phyloP scores from a whole-genome alignment of 352 stramenopile genomes.

The Sclerospora graminicola region DNA sequence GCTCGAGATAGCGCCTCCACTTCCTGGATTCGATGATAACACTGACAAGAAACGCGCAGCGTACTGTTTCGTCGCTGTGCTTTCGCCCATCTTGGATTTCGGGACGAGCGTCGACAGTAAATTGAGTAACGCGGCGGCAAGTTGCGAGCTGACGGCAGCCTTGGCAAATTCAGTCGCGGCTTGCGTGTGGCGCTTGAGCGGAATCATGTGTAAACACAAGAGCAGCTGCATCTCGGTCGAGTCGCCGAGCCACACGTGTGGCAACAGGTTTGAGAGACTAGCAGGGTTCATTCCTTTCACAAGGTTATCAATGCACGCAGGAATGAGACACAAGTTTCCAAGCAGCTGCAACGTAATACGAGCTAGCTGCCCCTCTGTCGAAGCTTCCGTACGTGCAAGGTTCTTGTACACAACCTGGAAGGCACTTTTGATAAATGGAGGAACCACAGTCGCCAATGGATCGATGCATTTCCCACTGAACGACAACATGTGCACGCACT shows the following conservation, averaged over 20 bases:
- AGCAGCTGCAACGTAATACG: conserved; percentile 74
- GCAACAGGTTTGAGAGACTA: conserved; percentile 55
- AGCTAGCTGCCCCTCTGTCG: conserved; percentile 70
- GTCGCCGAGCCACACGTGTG: conserved; percentile 69
- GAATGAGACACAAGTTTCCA: conserved; percentile 78
- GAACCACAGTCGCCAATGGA: conserved; percentile 56
- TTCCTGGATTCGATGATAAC: conserved; percentile 76
- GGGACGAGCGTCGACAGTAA: conserved; percentile 70
- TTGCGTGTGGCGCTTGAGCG: conserved; percentile 79
- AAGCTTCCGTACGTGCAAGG: conserved; percentile 61
- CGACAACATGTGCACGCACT: conserved; percentile 81
- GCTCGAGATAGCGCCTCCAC: conserved; percentile 71
- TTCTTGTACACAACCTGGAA: conserved; percentile 84
- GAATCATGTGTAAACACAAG: conserved; percentile 82
- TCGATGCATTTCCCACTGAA: conserved; percentile 80
- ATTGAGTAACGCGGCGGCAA: conserved; percentile 73
- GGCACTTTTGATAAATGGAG: conserved; percentile 74
- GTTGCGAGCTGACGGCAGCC: conserved; percentile 60
- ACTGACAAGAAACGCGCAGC: conserved; percentile 74
- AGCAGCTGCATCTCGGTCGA: conserved; percentile 76
- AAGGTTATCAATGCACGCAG: conserved; percentile 79
- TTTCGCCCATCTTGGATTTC: conserved; percentile 73
- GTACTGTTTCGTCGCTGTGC: conserved; percentile 74
- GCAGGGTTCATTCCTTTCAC: conserved; percentile 82
- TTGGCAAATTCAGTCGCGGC: conserved; percentile 80